These are phyloP conservation scores for Zoysia pacifica DNA, from an alignment of 176 grass and related monocot genomes.

Conservation along the genomic window DNA sequence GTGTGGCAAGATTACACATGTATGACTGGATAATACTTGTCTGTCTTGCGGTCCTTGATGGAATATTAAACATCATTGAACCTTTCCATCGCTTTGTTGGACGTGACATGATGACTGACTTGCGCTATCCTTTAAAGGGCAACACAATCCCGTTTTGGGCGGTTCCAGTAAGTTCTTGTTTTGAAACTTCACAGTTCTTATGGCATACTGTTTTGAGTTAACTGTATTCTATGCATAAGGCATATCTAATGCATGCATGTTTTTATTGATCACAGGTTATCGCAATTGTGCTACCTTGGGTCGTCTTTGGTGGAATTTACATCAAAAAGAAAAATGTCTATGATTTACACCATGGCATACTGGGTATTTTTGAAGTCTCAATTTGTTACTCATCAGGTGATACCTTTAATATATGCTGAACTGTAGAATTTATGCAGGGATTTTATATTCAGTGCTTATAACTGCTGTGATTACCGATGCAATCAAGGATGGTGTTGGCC, in stretches of 20 bases:
- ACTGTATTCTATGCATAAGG: not conserved
- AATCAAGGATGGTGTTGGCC: slow-evolving; percentile 91
- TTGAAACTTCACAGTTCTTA: not conserved
- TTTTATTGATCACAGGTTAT: slow-evolving; percentile 45
- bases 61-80: slow-evolving; percentile 67
- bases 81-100: slow-evolving; percentile 87
- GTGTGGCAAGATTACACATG: slow-evolving; percentile 69
- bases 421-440: slow-evolving; percentile 45
- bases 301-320: slow-evolving; percentile 76
- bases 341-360: slow-evolving; percentile 93
- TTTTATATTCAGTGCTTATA: slow-evolving; percentile 93
- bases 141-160: slow-evolving; percentile 84
- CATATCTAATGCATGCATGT: too few species aligned
- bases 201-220: too few species aligned
- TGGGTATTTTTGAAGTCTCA: slow-evolving; percentile 53
- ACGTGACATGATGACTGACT: slow-evolving; percentile 84
- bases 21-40: slow-evolving; percentile 88
- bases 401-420: not conserved
- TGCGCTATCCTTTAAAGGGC: slow-evolving; percentile 75
- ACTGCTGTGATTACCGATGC: slow-evolving; percentile 95
- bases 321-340: slow-evolving; percentile 86
- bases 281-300: slow-evolving; percentile 66
- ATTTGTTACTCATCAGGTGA: not conserved
- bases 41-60: slow-evolving; percentile 64
- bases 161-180: slow-evolving; percentile 61